Conservation (phyloP, 805 yeast genomes). For the Nakazawaea wyomingensis region DNA sequence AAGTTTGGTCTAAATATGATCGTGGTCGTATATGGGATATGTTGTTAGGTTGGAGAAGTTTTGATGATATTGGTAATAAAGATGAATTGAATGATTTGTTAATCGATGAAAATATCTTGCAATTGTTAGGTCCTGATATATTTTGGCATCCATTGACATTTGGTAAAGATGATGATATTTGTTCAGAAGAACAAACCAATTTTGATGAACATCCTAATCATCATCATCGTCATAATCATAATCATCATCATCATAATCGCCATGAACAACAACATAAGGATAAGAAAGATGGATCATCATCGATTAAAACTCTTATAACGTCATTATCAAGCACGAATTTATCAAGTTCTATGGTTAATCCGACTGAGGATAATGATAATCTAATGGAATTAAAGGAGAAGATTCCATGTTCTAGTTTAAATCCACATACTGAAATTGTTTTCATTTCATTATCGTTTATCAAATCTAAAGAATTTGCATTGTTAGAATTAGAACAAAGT, state of each 20-base stretch:
- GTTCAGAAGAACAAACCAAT: too few relatives aligned
- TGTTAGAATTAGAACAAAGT: constrained; percentile 84
- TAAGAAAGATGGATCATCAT: neutral
- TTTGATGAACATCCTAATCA: too few relatives aligned
- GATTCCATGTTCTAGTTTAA: constrained; percentile 55
- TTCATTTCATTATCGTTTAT: constrained; percentile 75
- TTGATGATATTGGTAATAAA: constrained; percentile 21
- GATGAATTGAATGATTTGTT: constrained; percentile 17
- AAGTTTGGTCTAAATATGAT: constrained; percentile 75
- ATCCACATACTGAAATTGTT: constrained; percentile 71
- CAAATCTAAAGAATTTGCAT: constrained; percentile 70
- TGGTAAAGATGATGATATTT: too few relatives aligned
- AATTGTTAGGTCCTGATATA: constrained; percentile 49
- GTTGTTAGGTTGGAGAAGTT: constrained; percentile 69
- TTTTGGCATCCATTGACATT: constrained; percentile 49
- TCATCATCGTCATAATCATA: too few relatives aligned
- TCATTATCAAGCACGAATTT: constrained; percentile 13
- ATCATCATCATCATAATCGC: neutral
- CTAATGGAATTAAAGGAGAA: constrained; percentile 14
- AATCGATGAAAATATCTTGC: constrained; percentile 17
- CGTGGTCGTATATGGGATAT: constrained; percentile 90
- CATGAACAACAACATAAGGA: constrained; percentile 11
- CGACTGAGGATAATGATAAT: neutral
- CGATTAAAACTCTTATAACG: constrained; percentile 12
- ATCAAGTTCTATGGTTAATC: neutral